These are phyloP conservation scores for Biscutella laevigata DNA, from an alignment of 441 rosid genomes.

Conservation along the genomic window DNA sequence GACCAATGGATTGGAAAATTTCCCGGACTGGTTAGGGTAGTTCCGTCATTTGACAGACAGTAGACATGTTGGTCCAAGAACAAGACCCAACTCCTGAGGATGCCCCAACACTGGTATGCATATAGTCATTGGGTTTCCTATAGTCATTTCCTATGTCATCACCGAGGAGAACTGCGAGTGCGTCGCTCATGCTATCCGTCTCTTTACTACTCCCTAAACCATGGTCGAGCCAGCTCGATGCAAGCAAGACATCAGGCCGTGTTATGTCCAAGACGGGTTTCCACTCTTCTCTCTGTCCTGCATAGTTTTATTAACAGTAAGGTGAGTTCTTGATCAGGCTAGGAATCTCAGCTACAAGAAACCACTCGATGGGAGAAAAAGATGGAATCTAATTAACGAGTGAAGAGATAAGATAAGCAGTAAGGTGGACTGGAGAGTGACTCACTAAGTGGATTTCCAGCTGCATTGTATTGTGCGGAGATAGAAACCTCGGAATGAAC, in stretches of 20 bases:
- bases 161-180: conserved; percentile 55
- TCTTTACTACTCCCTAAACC: conserved; percentile 32
- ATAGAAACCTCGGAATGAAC: conserved; percentile 58
- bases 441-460: conserved; percentile 59
- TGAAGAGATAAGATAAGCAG: too few species aligned
- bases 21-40: conserved; percentile 30
- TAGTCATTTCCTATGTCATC: conserved; percentile 61
- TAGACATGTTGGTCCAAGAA: conserved; percentile 80
- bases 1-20: neutral
- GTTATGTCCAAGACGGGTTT: conserved; percentile 13
- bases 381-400: neutral
- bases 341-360: neutral
- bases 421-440: conserved; percentile 15
- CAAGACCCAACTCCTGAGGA: conserved; percentile 48
- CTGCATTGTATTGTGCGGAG: conserved; percentile 29
- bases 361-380: neutral
- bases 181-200: conserved; percentile 39
- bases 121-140: too few species aligned
- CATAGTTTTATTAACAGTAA: neutral
- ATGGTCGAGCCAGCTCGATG: conserved; percentile 24
- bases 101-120: conserved; percentile 37
- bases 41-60: conserved; percentile 68
- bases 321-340: conserved; percentile 10
- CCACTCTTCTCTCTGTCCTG: conserved; percentile 17
- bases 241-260: conserved; percentile 24